Evolutionary conservation across 2,329 filamentous ascomycete species (phyloP).

Genomic region (Trichophyton verrucosum): DNA sequence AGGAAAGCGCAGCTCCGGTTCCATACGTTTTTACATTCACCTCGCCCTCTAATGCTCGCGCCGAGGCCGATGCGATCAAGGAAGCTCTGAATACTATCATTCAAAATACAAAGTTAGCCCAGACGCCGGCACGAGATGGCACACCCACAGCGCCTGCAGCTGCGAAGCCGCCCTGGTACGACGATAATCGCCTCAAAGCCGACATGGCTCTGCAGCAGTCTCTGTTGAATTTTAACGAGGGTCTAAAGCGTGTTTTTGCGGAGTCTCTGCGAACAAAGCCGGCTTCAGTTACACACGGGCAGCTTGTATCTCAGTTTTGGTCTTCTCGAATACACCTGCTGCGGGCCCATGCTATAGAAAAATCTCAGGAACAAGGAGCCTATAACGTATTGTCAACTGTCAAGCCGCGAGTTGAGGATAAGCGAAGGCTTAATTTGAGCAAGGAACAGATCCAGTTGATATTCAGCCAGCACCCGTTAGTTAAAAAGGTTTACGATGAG

Average conservation of each 20-base stretch:
- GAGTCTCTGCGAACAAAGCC: constrained; percentile 75
- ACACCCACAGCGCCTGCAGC: constrained; percentile 64
- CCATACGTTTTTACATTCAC: constrained; percentile 85
- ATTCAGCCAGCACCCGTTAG: constrained; percentile 81
- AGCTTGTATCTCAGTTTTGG: constrained; percentile 93
- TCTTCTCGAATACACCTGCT: constrained; percentile 73
- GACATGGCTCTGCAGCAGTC: constrained; percentile 80
- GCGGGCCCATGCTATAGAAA: constrained; percentile 81
- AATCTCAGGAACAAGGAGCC: constrained; percentile 69
- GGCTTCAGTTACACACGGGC: constrained; percentile 62
- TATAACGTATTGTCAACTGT: constrained; percentile 91
- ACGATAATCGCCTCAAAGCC: constrained; percentile 62
- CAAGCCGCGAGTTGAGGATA: constrained; percentile 64
- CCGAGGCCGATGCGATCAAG: constrained; percentile 75
- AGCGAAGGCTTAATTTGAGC: constrained; percentile 69
- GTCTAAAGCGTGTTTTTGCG: constrained; percentile 71
- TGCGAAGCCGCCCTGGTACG: constrained; percentile 60
- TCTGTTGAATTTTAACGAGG: constrained; percentile 66
- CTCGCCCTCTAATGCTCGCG: constrained; percentile 58
- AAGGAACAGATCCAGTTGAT: constrained; percentile 89
- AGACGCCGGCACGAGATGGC: constrained; percentile 27
- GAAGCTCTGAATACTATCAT: constrained; percentile 70
- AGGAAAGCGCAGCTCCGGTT: constrained; percentile 35
- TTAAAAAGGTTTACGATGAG: constrained; percentile 84
- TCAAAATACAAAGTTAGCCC: constrained; percentile 46